These are phyloP conservation scores for Leccinum obscurum DNA, from an alignment of 768 basidiomycete genomes.

Conservation along the genomic window DNA sequence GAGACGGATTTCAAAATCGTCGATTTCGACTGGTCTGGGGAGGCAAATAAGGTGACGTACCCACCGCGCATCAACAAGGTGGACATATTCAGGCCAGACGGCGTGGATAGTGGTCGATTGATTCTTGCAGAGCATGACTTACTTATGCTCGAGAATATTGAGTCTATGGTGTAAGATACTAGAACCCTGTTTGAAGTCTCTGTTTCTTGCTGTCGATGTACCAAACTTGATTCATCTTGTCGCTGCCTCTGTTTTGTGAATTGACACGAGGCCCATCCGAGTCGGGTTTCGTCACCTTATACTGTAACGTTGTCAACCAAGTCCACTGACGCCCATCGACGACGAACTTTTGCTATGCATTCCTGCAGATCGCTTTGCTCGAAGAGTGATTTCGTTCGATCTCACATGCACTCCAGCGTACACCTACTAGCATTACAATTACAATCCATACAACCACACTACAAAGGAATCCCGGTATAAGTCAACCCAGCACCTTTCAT, in stretches of 20 bases:
- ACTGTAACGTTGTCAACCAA: no score
- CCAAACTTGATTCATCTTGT: no score
- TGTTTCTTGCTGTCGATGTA: no score
- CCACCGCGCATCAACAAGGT: background rate
- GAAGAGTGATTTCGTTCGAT: no score
- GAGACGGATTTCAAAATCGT: background rate
- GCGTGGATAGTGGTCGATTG: background rate
- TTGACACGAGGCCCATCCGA: no score
- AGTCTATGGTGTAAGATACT: background rate
- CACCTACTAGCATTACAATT: background rate
- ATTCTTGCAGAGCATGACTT: background rate
- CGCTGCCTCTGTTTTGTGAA: no score
- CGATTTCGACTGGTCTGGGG: background rate
- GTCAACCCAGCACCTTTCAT: slow-evolving; percentile 24
- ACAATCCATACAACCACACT: background rate
- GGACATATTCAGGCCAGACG: background rate
- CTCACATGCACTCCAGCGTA: background rate
- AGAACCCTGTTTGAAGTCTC: no score
- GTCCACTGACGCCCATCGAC: no score
- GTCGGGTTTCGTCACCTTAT: no score
- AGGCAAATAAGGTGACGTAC: background rate
- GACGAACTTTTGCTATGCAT: no score
- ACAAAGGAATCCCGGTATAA: slow-evolving; percentile 30
- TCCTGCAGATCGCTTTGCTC: no score
- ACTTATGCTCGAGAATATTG: background rate